phyloP scores from a whole-genome alignment of 306 rosid species.

The Cyamopsis tetragonoloba region DNA sequence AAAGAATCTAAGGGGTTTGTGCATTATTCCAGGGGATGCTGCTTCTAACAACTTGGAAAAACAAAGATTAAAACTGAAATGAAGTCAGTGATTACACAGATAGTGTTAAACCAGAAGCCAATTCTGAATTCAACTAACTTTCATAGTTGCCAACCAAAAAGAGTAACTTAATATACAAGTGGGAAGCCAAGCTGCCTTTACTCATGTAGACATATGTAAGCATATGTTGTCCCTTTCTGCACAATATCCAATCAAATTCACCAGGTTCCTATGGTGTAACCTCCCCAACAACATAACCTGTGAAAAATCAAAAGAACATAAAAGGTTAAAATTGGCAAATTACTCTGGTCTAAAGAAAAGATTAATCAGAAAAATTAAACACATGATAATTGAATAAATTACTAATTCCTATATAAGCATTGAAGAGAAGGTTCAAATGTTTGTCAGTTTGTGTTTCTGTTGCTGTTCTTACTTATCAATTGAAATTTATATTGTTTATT shows the following conservation, averaged over 20 bases:
- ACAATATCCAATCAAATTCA: slow-evolving; percentile 89
- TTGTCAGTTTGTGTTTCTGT: too few relatives aligned
- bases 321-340: slow-evolving; percentile 11
- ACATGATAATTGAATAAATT: background rate
- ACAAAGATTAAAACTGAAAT: background rate
- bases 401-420: background rate
- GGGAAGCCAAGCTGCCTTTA: slow-evolving; percentile 93
- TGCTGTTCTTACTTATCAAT: too few relatives aligned
- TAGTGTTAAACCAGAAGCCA: slow-evolving; percentile 1
- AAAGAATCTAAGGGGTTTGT: too few relatives aligned
- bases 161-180: slow-evolving; percentile 72
- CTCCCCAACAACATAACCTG: slow-evolving; percentile 97
- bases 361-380: slow-evolving; percentile 5
- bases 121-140: background rate
- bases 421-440: too few relatives aligned
- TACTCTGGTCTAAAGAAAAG: background rate
- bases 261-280: slow-evolving; percentile 92
- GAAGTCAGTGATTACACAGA: too few relatives aligned
- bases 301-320: background rate
- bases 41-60: background rate
- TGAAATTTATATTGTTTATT: too few relatives aligned
- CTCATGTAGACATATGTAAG: slow-evolving; percentile 92
- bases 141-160: background rate
- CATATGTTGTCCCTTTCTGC: slow-evolving; percentile 87
- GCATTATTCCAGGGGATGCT: background rate